Conservation (phyloP, 345 rosid species). For the Raphanus raphanistrum region DNA sequence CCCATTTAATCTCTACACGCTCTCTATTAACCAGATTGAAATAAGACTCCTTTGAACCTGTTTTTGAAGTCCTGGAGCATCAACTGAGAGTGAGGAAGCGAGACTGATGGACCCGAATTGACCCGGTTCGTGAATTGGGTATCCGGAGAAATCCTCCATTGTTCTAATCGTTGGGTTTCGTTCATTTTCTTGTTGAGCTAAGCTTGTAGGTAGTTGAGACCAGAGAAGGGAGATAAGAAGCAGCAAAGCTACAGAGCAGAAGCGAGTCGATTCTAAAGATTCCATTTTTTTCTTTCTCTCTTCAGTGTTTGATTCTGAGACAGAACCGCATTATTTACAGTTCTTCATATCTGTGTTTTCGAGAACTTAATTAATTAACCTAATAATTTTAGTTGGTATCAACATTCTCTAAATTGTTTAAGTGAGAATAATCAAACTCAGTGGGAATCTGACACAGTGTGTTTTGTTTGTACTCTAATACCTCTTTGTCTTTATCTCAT, state of each 20-base stretch:
- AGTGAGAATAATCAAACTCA: not conserved
- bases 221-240: conserved; percentile 18
- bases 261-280: conserved; percentile 33
- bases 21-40: not conserved
- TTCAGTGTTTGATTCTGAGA: conserved; percentile 18
- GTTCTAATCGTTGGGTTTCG: conserved; percentile 60
- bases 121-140: conserved; percentile 63
- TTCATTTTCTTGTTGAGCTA: conserved; percentile 41
- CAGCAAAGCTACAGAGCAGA: conserved; percentile 9
- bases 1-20: not conserved
- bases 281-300: not conserved
- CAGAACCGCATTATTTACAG: not conserved
- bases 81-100: conserved; percentile 59
- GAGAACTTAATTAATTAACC: conserved; percentile 3
- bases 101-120: conserved; percentile 31
- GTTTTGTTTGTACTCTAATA: not conserved
- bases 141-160: conserved; percentile 89
- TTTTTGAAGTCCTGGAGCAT: conserved; percentile 53
- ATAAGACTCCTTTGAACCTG: conserved; percentile 48
- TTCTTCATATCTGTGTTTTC: not conserved
- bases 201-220: conserved; percentile 35
- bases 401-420: conserved; percentile 18
- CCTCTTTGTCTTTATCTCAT: not conserved
- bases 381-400: not conserved
- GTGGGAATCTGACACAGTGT: not conserved